Base-by-base conservation (phyloP, 352 stramenopile genomes). In the Pythium aristosporum region DNA sequence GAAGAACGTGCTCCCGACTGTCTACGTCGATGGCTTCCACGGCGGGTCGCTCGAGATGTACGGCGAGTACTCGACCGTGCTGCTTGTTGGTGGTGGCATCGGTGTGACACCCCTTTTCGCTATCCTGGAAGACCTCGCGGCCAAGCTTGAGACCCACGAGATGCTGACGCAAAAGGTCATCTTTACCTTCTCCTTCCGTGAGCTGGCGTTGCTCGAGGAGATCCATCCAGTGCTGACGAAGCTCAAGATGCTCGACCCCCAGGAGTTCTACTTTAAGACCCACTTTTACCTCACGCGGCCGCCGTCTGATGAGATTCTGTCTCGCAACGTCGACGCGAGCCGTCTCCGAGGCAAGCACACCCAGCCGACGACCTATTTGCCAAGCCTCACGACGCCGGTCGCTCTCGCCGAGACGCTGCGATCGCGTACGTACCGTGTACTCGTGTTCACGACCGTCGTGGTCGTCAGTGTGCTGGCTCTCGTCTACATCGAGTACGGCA, bases 21-120 rank as follows among this genome's bases (percentile, higher is more conserved):
- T 86, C 23, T 79, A 75, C 51, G 67, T 82, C 52, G 77, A 86
- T 52, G 77, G 70, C 32, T 81, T 66, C 47, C 82, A 85, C 37
- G 72, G 66, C 23, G 57, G 51, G 30, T 76, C 74, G 9, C 63
- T 80, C 9, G 63, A 68, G 23, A 52, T 55, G 51, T 78, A 80
- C 54, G 42, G 71, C 12, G 53, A 75, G 36, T 82, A 80, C 56
- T n/a, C 52, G 43, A 78, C 68, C 3, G 23, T 85, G 28, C 72
- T 62, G 18, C 39, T 80, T 1, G 34, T 80, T 1, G 70, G 49
- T 10, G 69, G 72, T 28, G 74, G 76, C 25, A 80, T 85, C 20
- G 76, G 74, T 23, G 71, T 61, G 15, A 79, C 76, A 0, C 72
- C 76, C 5, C 47, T 80, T 25, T 61, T 82, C 20, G 55, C 70